Base-by-base conservation (phyloP, 306 rosid species). In the Sindora glabra region DNA sequence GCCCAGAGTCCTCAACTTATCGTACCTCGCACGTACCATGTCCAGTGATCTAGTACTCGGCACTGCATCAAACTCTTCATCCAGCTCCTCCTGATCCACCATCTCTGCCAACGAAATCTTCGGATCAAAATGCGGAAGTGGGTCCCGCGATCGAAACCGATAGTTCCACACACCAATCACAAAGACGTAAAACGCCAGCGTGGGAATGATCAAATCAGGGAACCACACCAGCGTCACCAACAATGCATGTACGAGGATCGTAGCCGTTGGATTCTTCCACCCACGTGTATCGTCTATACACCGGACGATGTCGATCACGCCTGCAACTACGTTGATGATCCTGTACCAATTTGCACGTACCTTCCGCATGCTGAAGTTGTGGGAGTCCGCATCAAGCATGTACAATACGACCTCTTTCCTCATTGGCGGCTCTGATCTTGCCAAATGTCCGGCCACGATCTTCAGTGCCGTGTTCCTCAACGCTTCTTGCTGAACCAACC, bases 261-360 rank as follows among this genome's bases (percentile, higher is more conserved):
- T 91, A 0, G 92, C 77, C 25, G 78, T 83, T 8, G 89, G 83
- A 26, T 83, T 91, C 83, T 65, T 89, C 96, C 98, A 91, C 2
- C 84, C 81, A 4, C 98, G 87, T 0, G 86, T 91, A 2, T 91
- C 74, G 27, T 88, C 85, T 6, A 85, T 59, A 96, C 98, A 91
- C 47, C 73, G 67, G 0, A 78, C 56, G 30, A 86, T 71, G 19
- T 81, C 89, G 18, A 91, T 70, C 4, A 88, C 65, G 1, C 75
- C 85, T 0, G 81, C 80, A 0, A 77, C 69, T 29, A 83, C 87
- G 9, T 78, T 81, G 17, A 83, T 80, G 45, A 91, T 75, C 62
- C 96, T 72, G 1, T 64, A 74, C 84, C 89, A 91, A 21, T 91
- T 91, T 0, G 81, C 96, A 0, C 95, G 87, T 8, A 91, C 90